Conservation (phyloP, 176 grass and related monocot genomes). For the Zoysia pacifica region DNA sequence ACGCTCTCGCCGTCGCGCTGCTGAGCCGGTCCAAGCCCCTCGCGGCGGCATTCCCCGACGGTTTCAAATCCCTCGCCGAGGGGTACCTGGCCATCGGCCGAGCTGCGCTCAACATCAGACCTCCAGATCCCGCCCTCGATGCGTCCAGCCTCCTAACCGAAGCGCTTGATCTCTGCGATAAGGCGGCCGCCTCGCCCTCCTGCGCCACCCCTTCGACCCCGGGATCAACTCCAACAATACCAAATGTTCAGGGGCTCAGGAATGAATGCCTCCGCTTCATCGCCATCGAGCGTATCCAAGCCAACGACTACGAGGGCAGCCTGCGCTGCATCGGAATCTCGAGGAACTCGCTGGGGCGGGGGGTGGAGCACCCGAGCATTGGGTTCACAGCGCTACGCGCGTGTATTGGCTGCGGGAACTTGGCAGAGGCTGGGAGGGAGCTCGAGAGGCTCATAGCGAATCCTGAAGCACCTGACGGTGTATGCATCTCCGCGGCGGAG, state of each 20-base stretch:
- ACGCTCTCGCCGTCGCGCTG: slow-evolving; percentile 71
- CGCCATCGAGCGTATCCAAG: slow-evolving; percentile 65
- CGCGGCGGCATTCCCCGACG: slow-evolving; percentile 43
- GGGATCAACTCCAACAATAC: slow-evolving; percentile 32
- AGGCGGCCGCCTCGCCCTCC: slow-evolving; percentile 41
- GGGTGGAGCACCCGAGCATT: slow-evolving; percentile 76
- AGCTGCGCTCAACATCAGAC: slow-evolving; percentile 52
- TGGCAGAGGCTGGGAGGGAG: slow-evolving; percentile 75
- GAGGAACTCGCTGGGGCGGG: slow-evolving; percentile 36
- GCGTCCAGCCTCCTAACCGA: slow-evolving; percentile 78
- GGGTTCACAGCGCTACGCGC: slow-evolving; percentile 62
- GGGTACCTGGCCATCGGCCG: slow-evolving; percentile 65
- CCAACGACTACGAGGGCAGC: slow-evolving; percentile 74
- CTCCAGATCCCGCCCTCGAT: slow-evolving; percentile 43
- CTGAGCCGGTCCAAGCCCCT: slow-evolving; percentile 78
- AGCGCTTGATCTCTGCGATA: slow-evolving; percentile 90
- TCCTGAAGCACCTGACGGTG: slow-evolving; percentile 47
- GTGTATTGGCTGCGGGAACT: slow-evolving; percentile 58
- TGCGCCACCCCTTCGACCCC: slow-evolving; percentile 36
- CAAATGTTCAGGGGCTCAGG: slow-evolving; percentile 60
- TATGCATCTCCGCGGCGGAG: slow-evolving; percentile 75
- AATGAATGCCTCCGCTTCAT: slow-evolving; percentile 73
- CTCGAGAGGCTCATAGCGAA: slow-evolving; percentile 69
- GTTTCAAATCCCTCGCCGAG: slow-evolving; percentile 61
- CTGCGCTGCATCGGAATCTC: slow-evolving; percentile 61